Percentiles rank a stretch among this genome's conserved stretches.
phyloP scores from a whole-genome alignment of 2,329 filamentous ascomycete genomes.

The Sporothrix inflata region DNA sequence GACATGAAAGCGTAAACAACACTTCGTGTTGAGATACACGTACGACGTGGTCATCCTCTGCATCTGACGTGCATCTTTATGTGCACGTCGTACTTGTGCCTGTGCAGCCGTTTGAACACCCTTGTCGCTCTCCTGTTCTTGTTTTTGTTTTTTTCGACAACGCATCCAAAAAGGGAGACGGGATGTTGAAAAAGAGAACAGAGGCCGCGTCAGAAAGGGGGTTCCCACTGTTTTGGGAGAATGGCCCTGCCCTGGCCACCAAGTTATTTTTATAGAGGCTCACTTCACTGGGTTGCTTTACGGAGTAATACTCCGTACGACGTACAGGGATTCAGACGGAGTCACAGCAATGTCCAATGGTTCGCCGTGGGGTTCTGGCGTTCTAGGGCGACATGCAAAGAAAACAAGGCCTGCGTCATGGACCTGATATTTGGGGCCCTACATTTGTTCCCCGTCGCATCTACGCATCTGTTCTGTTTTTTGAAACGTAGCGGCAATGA shows the following conservation, averaged over 20 bases:
- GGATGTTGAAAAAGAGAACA: neutral
- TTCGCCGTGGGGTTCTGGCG: neutral
- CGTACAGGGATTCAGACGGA: neutral
- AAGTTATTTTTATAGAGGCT: neutral
- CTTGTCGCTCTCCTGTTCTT: neutral
- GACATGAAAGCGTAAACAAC: neutral
- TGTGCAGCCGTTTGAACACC: neutral
- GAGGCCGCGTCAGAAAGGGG: conserved; percentile 19
- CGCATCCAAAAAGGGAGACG: neutral
- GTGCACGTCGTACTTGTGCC: neutral
- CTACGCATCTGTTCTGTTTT: neutral
- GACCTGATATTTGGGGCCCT: too few species aligned
- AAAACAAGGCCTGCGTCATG: neutral
- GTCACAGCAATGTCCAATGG: neutral
- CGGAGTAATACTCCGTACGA: too few species aligned
- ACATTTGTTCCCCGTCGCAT: neutral
- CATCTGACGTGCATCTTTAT: neutral
- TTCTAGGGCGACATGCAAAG: neutral
- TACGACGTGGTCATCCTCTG: neutral
- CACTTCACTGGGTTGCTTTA: too few species aligned
- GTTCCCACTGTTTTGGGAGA: conserved; percentile 3
- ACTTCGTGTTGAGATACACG: too few species aligned
- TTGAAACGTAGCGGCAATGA: neutral
- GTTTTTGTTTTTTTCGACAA: neutral
- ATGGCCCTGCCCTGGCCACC: neutral